phyloP scores from a whole-genome alignment of 139 green algal species.

The Diplosphaera chodatii region DNA sequence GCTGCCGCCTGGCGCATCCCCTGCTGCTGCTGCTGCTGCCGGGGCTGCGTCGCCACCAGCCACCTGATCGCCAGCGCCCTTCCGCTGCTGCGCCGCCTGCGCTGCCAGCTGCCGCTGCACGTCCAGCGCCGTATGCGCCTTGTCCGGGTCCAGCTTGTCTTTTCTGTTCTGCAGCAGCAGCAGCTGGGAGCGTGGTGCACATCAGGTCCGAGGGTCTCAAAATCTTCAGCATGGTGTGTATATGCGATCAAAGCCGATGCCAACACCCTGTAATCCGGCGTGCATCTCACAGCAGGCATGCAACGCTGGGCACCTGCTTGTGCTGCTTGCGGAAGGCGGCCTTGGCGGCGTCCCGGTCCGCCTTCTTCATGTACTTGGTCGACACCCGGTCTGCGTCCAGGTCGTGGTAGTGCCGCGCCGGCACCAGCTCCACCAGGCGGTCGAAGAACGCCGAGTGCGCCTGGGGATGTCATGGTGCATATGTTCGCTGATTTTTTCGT shows the following conservation, averaged over 20 bases:
- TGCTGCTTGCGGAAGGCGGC: constrained; percentile 49
- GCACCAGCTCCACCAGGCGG: constrained; percentile 60
- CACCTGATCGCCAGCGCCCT: no score
- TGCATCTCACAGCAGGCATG: no score
- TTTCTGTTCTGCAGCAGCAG: constrained; percentile 56
- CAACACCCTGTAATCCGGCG: no score
- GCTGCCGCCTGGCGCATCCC: not conserved
- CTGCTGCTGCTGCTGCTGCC: not conserved
- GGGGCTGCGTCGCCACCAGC: not conserved
- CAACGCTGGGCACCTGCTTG: not conserved
- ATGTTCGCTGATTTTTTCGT: no score
- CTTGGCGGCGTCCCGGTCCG: constrained; percentile 31
- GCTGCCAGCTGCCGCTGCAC: constrained; percentile 29
- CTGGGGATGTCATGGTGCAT: no score
- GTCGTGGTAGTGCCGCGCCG: constrained; percentile 45
- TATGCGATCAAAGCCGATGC: no score
- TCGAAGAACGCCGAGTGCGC: constrained; percentile 54
- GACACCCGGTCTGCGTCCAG: constrained; percentile 17
- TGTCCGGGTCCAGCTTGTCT: constrained; percentile 54
- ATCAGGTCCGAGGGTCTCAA: no score
- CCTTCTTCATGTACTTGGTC: constrained; percentile 44
- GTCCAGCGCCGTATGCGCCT: constrained; percentile 40
- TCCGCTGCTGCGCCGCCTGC: not conserved
- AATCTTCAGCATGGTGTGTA: no score
- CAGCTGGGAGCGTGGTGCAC: no score